These are phyloP conservation scores for Colletotrichum navitas DNA, from an alignment of 2,329 filamentous ascomycete species.

Conservation along the genomic window DNA sequence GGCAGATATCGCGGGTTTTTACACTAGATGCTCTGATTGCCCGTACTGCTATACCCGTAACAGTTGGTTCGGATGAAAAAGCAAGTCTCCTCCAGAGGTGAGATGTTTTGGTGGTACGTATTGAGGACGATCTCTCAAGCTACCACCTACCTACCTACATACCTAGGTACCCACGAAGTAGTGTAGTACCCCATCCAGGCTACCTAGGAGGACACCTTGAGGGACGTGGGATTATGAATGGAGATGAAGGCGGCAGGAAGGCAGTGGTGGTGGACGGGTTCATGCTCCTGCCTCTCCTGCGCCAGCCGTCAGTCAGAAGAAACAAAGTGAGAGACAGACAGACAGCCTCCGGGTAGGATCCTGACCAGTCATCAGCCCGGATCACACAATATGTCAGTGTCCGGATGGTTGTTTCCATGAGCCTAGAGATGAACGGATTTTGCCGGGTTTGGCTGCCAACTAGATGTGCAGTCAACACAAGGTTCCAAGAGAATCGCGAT, in stretches of 20 bases:
- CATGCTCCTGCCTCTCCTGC: not conserved
- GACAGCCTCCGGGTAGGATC: not conserved
- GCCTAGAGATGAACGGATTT: slow-evolving; percentile 16
- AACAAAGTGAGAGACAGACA: slow-evolving; percentile 5
- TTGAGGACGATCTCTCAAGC: slow-evolving; percentile 27
- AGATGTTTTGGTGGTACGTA: slow-evolving; percentile 34
- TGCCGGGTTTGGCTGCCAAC: not conserved
- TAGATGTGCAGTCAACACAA: slow-evolving; percentile 20
- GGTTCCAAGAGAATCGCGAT: slow-evolving; percentile 9
- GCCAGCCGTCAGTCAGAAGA: slow-evolving; percentile 1
- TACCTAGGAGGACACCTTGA: not conserved
- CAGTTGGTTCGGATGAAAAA: slow-evolving; percentile 31
- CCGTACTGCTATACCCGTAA: slow-evolving; percentile 33
- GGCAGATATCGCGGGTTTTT: not conserved
- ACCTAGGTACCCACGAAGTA: too few relatives aligned
- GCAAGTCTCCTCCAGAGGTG: slow-evolving; percentile 16
- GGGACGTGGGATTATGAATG: not conserved
- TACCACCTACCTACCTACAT: not conserved
- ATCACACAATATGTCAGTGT: slow-evolving; percentile 11
- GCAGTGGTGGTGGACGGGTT: slow-evolving; percentile 6
- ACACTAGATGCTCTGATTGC: not conserved
- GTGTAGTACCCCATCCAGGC: not conserved
- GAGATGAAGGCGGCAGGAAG: slow-evolving; percentile 4
- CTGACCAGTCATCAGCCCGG: slow-evolving; percentile 5
- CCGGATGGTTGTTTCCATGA: not conserved